Evolutionary conservation across 805 yeast genomes (phyloP), one percentile per base, ranked within the genome.

Genomic region (Kodamaea hsintzibuensis): DNA sequence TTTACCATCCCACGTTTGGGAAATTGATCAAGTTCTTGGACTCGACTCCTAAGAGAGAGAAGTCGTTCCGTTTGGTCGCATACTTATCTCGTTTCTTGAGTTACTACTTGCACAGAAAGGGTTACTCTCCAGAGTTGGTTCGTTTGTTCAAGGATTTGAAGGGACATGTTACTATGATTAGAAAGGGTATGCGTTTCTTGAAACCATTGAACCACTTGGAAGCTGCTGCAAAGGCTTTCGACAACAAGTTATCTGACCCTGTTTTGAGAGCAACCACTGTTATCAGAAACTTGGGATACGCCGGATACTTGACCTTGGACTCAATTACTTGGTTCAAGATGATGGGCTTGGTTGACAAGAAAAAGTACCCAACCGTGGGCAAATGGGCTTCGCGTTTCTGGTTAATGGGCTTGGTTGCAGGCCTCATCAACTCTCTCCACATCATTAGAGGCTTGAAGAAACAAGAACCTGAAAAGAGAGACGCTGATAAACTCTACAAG

Each of bases 181-280:
- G 98, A 69, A 93, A 93, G 74, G 85, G 91, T 18, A 73, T 92
- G 76, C 82, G 98, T 64, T 84, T 87, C 64, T 82, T 91, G 58
- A 92, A 91, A 72, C 96, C 96, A 1, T 73, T 92, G 63, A 79
- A 78, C 62, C 91, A 87, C 66, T 65, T 89, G 52, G 84, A 84
- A 62, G 80, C 82, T n/a, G 89, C 92, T 3, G 77, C 88, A 2
- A 78, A 80, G 57, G 81, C 89, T 12, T 81, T 76, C 62, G 89
- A 84, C 65, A 85, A 89, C 70, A 86, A 88, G 74, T 79, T 91
- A 45, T 67, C 80, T 50, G 93, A 88, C 67, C 80, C 81, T 9
- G 71, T 83, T 22, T 69, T 80, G 61, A 82, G 85, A 66, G 65
- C 74, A 56, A 74, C 83, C 13, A 76, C 83, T 17, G 77, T 83